A percentile compares a stretch with the other conserved stretches of the same genome.
Evolutionary conservation across 139 green algal species (phyloP).

Genomic region (Gonium pectorale): DNA sequence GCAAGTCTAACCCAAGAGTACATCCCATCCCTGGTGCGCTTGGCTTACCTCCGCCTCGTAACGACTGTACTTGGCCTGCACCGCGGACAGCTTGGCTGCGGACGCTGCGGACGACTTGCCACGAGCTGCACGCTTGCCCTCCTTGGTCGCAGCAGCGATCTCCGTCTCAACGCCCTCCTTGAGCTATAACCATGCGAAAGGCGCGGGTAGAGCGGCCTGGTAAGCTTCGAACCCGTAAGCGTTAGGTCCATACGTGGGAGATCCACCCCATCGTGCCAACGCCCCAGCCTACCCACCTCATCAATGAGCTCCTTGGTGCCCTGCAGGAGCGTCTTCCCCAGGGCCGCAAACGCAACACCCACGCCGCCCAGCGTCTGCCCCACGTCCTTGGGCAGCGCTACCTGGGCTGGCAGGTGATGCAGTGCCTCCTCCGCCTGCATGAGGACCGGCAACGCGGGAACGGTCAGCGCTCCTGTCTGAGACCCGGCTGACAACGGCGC

Average conservation of each 20-base stretch:
- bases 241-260: too few species aligned
- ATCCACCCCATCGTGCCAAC: too few species aligned
- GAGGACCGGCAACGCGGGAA: too few species aligned
- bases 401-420: background rate
- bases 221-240: too few species aligned
- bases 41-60: slow-evolving; percentile 79
- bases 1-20: too few species aligned
- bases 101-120: background rate
- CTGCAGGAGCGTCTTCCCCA: slow-evolving; percentile 61
- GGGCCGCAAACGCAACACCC: slow-evolving; percentile 46
- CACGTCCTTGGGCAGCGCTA: background rate
- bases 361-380: slow-evolving; percentile 42
- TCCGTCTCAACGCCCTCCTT: slow-evolving; percentile 75
- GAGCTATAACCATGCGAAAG: too few species aligned
- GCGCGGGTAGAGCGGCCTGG: too few species aligned
- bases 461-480: too few species aligned
- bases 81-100: slow-evolving; percentile 14
- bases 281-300: slow-evolving; percentile 57
- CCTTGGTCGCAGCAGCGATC: slow-evolving; percentile 57
- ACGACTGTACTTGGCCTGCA: slow-evolving; percentile 68
- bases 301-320: slow-evolving; percentile 82
- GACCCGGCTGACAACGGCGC: too few species aligned
- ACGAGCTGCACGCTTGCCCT: slow-evolving; percentile 47
- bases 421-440: slow-evolving; percentile 39
- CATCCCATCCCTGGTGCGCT: too few species aligned